Percentiles rank a stretch among this genome's conserved stretches.
phyloP scores from a whole-genome alignment of 768 basidiomycete species.

The Phylloporus arenicola region DNA sequence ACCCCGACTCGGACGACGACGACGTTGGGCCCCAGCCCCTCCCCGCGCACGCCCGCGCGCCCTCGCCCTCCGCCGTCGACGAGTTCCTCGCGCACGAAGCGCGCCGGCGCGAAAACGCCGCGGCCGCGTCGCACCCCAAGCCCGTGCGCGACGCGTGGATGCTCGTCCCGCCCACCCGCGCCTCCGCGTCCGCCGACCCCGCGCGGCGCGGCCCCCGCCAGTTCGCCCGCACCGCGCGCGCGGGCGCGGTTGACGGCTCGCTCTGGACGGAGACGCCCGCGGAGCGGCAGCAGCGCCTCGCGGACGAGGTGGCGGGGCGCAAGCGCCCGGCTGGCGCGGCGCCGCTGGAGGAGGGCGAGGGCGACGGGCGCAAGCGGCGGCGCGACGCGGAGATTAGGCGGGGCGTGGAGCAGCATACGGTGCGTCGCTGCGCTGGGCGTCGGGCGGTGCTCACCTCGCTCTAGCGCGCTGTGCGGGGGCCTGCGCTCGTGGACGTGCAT shows the following conservation, averaged over 20 bases:
- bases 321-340: constrained; percentile 67
- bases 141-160: constrained; percentile 95
- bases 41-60: constrained; percentile 36
- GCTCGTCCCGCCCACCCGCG: constrained; percentile 77
- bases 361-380: constrained; percentile 36
- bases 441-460: neutral
- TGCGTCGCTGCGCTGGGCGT: constrained; percentile 29
- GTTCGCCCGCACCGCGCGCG: constrained; percentile 53
- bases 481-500: constrained; percentile 54
- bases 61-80: constrained; percentile 56
- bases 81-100: constrained; percentile 87
- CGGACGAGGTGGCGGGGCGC: constrained; percentile 92
- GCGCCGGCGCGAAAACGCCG: constrained; percentile 60
- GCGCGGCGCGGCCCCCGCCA: constrained; percentile 76
- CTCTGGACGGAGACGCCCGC: constrained; percentile 98
- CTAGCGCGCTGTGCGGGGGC: constrained; percentile 46
- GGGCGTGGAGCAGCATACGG: constrained; percentile 78
- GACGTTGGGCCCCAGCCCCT: constrained; percentile 84
- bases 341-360: constrained; percentile 48
- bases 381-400: constrained; percentile 64
- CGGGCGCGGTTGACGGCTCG: constrained; percentile 45
- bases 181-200: constrained; percentile 46
- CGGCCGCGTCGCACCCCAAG: constrained; percentile 75
- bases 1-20: constrained; percentile 59
- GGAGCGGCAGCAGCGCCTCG: constrained; percentile 85